These are phyloP conservation scores for Ramaria sp. DNA, from an alignment of 768 basidiomycete genomes.

Conservation along the genomic window DNA sequence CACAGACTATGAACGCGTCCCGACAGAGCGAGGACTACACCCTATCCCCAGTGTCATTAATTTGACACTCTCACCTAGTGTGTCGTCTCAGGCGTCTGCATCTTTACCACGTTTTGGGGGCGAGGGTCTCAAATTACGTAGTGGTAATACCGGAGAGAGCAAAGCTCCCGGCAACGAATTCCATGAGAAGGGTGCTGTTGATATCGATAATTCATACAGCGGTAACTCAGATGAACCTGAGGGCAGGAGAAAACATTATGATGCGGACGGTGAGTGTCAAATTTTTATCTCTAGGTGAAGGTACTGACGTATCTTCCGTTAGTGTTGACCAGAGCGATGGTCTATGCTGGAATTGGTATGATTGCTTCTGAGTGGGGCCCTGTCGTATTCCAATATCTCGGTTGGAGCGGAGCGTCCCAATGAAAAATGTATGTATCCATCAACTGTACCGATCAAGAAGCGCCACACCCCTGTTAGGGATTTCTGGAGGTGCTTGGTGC, in stretches of 20 bases:
- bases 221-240: conserved; percentile 12
- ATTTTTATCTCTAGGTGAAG: not conserved
- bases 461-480: too few species aligned
- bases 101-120: conserved; percentile 6
- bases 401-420: conserved; percentile 20
- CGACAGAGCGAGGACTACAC: conserved; percentile 53
- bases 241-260: conserved; percentile 51
- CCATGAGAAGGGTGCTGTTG: conserved; percentile 11
- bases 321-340: conserved; percentile 87
- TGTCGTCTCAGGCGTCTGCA: not conserved
- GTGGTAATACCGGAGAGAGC: conserved; percentile 4
- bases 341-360: conserved; percentile 79
- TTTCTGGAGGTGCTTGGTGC: not conserved
- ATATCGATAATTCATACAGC: conserved; percentile 9
- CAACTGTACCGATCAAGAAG: not conserved
- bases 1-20: conserved; percentile 64
- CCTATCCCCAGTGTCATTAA: conserved; percentile 84
- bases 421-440: too few species aligned
- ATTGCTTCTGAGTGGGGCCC: conserved; percentile 55
- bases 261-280: conserved; percentile 70
- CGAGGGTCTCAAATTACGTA: conserved; percentile 1
- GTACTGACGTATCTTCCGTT: conserved; percentile 1
- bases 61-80: conserved; percentile 26
- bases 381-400: conserved; percentile 53
- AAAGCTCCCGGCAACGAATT: not conserved